phyloP scores from a whole-genome alignment of 2,329 filamentous ascomycete genomes.

The Apiospora aurea region DNA sequence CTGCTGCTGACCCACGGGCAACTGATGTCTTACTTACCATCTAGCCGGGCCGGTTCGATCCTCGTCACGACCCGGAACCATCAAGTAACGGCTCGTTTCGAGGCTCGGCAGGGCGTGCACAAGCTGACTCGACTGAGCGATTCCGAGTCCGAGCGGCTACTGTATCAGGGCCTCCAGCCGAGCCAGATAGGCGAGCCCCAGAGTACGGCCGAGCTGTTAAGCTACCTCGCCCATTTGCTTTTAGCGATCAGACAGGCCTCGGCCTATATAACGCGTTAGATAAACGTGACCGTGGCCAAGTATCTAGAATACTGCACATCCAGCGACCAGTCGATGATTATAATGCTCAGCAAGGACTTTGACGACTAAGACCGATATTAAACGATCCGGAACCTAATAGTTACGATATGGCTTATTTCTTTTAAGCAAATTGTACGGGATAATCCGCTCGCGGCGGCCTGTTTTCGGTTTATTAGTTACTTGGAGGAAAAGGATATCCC shows the following conservation, averaged over 20 bases:
- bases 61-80: not conserved
- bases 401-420: not conserved
- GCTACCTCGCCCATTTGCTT: not conserved
- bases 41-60: not conserved
- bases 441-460: not conserved
- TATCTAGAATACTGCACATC: conserved; percentile 1
- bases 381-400: not conserved
- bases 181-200: not conserved
- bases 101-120: not conserved
- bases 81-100: not conserved
- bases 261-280: not conserved
- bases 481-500: not conserved
- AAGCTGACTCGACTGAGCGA: not conserved
- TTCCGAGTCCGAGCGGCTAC: not conserved
- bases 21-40: not conserved
- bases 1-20: not conserved
- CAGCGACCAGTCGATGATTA: not conserved
- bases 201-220: not conserved
- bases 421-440: not conserved
- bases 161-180: not conserved
- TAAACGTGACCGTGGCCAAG: not conserved
- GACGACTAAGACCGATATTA: conserved; percentile 4
- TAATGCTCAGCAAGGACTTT: conserved; percentile 11
- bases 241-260: conserved; percentile 1
- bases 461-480: not conserved